Base-by-base conservation (phyloP, 2,329 filamentous ascomycete genomes). In the Parastagonospora avenae region DNA sequence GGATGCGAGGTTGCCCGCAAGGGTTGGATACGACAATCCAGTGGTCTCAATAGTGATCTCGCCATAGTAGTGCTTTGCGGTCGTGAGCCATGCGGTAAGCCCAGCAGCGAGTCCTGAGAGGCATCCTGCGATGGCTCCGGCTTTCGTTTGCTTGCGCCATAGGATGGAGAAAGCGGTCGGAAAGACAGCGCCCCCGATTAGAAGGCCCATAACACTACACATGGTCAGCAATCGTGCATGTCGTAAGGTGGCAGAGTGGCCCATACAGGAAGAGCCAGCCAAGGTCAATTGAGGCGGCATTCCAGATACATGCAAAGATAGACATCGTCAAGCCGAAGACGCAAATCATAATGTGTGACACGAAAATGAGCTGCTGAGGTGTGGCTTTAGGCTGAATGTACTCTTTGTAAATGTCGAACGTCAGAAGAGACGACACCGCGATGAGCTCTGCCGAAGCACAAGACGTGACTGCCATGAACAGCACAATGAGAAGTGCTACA, bases 351-450 rank as follows among this genome's bases (percentile, higher is more conserved):
- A 68, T 57, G 54, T 77, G 74, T 5, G 71, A 74, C 14, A 76
- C 66, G 44, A 70, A 72, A n/a, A 77, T 71, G 7, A 77, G 62
- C 39, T 67, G 70, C 11, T 62, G 49, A 1, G 71, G 69, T 2
- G 60, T 62, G 4, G 75, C 73, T 5, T 68, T 65, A 0, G 74
- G 73, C 28, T 72, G 63, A 38, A 77, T 65, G 54, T 77, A 77
- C 0, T 68, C 71, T 54, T 76, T 76, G 67, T 77, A 78, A n/a
- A 77, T 68, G 46, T 78, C 75, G 51, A 75, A 78, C 0, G 75
- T 76, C 2, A 75, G 57, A 1, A 77, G 62, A 7, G 72, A 71
- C 5, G 71, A 74, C 1, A 76, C 73, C 0, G 74, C 73, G 30
- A 76, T 76, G 14, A 76, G 64, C 46, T 77, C 74, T 1, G 75